These are phyloP conservation scores for Effrenium voratum DNA, from an alignment of 73 alveolate species.

Conservation along the genomic window DNA sequence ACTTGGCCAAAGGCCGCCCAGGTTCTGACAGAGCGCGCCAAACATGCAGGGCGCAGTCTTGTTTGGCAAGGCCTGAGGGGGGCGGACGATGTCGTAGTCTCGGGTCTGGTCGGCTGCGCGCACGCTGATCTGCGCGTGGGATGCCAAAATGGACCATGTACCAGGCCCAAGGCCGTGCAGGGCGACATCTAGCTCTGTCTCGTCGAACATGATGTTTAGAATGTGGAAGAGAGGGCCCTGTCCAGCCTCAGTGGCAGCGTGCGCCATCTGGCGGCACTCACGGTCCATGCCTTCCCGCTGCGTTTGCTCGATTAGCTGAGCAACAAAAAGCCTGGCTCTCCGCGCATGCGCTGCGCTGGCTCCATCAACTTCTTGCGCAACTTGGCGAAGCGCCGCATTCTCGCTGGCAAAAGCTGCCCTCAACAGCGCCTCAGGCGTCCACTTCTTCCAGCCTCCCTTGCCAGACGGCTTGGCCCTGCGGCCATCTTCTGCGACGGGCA, in stretches of 20 bases:
- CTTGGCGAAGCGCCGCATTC: slow-evolving; percentile 22
- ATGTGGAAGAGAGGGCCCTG: neutral
- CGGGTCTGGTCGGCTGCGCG: neutral
- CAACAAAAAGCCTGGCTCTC: slow-evolving; percentile 6
- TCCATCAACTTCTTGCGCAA: slow-evolving; percentile 42
- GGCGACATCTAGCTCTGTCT: neutral
- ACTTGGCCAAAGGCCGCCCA: slow-evolving; percentile 64
- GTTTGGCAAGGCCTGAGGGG: slow-evolving; percentile 19
- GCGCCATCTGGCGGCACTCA: neutral
- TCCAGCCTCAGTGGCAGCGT: neutral
- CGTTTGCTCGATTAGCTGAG: neutral
- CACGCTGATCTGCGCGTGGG: slow-evolving; percentile 37
- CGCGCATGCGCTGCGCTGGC: slow-evolving; percentile 59
- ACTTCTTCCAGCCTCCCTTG: slow-evolving; percentile 4
- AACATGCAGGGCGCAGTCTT: slow-evolving; percentile 31
- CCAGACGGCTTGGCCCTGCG: slow-evolving; percentile 18
- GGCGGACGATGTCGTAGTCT: neutral
- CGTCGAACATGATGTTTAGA: slow-evolving; percentile 37
- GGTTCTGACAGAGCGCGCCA: neutral
- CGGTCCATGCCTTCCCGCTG: neutral
- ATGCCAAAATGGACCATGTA: slow-evolving; percentile 43
- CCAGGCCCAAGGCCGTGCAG: slow-evolving; percentile 2
- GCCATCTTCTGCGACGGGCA: slow-evolving; percentile 17
- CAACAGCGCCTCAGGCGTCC: slow-evolving; percentile 62
- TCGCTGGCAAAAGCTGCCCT: slow-evolving; percentile 37